These are phyloP conservation scores for Ophiocordyceps sinensis DNA, from an alignment of 2,329 filamentous ascomycete genomes.

Conservation along the genomic window DNA sequence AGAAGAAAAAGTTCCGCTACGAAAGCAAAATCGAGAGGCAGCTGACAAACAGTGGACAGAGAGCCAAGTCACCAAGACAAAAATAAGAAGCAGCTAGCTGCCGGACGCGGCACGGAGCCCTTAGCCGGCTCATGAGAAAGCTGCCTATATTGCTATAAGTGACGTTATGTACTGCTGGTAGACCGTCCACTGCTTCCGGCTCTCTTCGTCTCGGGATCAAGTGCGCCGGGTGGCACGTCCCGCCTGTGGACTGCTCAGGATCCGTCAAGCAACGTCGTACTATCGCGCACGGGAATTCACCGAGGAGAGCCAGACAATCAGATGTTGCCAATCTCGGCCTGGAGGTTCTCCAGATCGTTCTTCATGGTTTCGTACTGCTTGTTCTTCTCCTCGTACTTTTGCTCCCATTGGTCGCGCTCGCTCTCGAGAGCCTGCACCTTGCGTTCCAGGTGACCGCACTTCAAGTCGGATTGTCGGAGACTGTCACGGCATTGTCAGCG, in stretches of 20 bases:
- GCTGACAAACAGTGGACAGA: constrained; percentile 55
- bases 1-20: constrained; percentile 83
- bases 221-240: background rate
- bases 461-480: constrained; percentile 97
- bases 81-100: background rate
- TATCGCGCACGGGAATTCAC: background rate
- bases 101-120: background rate
- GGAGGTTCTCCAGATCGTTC: constrained; percentile 86
- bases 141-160: constrained; percentile 14
- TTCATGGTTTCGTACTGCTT: constrained; percentile 74
- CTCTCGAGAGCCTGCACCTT: constrained; percentile 95
- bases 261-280: background rate
- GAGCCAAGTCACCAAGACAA: constrained; percentile 33
- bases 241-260: background rate
- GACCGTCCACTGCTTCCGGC: constrained; percentile 13
- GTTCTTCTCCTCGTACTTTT: constrained; percentile 94
- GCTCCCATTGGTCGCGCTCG: constrained; percentile 86
- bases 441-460: constrained; percentile 97
- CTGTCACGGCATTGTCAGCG: constrained; percentile 30
- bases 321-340: constrained; percentile 85
- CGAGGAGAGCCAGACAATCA: constrained; percentile 30
- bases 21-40: constrained; percentile 78
- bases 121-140: constrained; percentile 9
- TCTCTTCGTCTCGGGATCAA: constrained; percentile 9
- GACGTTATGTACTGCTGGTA: constrained; percentile 16